Base-by-base conservation (phyloP, 129 eudicot genomes). In the Chrysanthemum makinoi region DNA sequence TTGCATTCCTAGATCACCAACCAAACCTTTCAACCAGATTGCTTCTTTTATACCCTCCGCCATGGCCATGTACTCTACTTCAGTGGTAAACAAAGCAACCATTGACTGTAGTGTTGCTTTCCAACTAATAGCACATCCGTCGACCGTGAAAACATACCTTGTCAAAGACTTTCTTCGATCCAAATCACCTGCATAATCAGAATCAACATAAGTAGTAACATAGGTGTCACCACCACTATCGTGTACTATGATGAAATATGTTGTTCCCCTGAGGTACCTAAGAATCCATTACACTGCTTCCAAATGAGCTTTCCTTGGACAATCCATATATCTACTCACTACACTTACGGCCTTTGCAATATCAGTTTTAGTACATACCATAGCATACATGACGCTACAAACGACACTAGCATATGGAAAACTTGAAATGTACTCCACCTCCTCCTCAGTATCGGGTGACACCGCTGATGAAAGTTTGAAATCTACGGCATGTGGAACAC, bases 31-130 rank as follows among this genome's bases (percentile, higher is more conserved):
- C 11, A 55, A 35, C 51, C 55, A 71, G 15, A 71, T 57, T 2
- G 9, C 55, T 30, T 71, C 75, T 22, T 55, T 71, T 14, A n/a
- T 16, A 3, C 66, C 56, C 18, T 71, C 53, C 5, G 66, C 56
- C 3, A 44, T 9, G 3, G 35, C 52, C 56, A 26, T 66, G 19
- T 46, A 43, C 54, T 66, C 56, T 1, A n/a, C 57, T 48, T 66
- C 58, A 2, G n/a, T 47, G 7, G 39, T 66, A 17, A 39, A 66
- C 57, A 66, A 66, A 5, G 57, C 53, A 4, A 66, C 54, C 2
- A n/a, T 3, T 3, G 18, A 12, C 2, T 35, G 69, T 15, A 65
- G 69, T 13, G 72, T 66, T 18, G 35, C 39, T 12, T 66, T 66
- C 72, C 58, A 66, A 46, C 56, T 46, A 7, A 66, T 7, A 66